These are phyloP conservation scores for Pilasporangium apinafurcum DNA, from an alignment of 352 stramenopile species.

Conservation along the genomic window DNA sequence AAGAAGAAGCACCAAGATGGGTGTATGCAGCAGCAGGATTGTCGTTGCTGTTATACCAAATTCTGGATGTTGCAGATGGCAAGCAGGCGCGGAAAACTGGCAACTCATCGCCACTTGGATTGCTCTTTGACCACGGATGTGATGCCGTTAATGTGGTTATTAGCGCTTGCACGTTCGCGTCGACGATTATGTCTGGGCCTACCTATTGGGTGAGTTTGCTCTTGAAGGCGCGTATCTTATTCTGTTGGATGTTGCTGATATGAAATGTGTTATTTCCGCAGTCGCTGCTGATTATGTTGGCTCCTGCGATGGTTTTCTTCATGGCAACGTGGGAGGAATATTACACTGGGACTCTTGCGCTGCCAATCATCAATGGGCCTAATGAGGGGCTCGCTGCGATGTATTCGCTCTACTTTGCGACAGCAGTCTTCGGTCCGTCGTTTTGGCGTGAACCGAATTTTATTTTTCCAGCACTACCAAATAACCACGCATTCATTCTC, in stretches of 20 bases:
- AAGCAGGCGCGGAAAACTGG: slow-evolving; percentile 84
- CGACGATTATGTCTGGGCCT: slow-evolving; percentile 80
- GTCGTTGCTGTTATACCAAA: slow-evolving; percentile 72
- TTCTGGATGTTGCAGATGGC: slow-evolving; percentile 81
- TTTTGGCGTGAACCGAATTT: slow-evolving; percentile 65
- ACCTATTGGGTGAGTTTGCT: slow-evolving; percentile 76
- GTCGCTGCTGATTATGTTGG: slow-evolving; percentile 65
- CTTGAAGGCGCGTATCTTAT: slow-evolving; percentile 1
- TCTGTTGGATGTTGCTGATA: slow-evolving; percentile 3
- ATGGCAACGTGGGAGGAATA: slow-evolving; percentile 98
- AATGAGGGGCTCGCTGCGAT: slow-evolving; percentile 93
- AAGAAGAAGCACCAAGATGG: slow-evolving; percentile 62
- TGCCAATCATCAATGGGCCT: slow-evolving; percentile 95
- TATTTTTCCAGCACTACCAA: slow-evolving; percentile 56
- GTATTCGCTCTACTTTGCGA: slow-evolving; percentile 76
- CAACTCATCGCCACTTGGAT: slow-evolving; percentile 78
- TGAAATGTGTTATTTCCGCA: slow-evolving; percentile 16
- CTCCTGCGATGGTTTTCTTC: slow-evolving; percentile 91
- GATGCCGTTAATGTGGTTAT: slow-evolving; percentile 82
- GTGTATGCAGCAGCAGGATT: slow-evolving; percentile 65
- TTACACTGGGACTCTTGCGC: slow-evolving; percentile 92
- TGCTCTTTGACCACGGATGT: slow-evolving; percentile 84
- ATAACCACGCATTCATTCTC: slow-evolving; percentile 78
- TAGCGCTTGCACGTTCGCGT: slow-evolving; percentile 77
- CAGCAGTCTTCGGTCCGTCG: slow-evolving; percentile 44